These are phyloP conservation scores for Nannochloropsis gaditana DNA, from an alignment of 108 stramenopile species.

Conservation along the genomic window DNA sequence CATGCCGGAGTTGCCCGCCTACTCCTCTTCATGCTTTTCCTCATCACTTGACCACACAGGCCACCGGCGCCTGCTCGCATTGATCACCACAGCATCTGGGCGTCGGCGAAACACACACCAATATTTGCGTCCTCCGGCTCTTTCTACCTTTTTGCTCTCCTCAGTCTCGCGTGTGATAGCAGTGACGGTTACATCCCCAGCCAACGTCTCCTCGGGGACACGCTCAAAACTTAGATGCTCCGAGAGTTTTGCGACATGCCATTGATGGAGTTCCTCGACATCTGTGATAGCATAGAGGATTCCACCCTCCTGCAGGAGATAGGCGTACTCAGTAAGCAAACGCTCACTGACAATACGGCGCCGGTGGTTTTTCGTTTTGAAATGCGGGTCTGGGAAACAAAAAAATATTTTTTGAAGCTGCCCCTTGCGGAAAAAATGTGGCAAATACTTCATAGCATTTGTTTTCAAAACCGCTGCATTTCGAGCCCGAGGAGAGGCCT, in stretches of 20 bases:
- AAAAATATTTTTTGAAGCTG: slow-evolving; percentile 81
- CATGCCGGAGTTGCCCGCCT: too few species aligned
- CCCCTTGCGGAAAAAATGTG: slow-evolving; percentile 59
- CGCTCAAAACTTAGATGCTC: slow-evolving; percentile 72
- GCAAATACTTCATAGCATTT: slow-evolving; percentile 84
- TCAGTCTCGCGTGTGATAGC: slow-evolving; percentile 84
- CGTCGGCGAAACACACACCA: slow-evolving; percentile 37
- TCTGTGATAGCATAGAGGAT: slow-evolving; percentile 89
- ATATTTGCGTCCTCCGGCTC: slow-evolving; percentile 41
- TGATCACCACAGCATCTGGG: not conserved
- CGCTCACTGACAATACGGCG: slow-evolving; percentile 70
- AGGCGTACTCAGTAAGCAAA: slow-evolving; percentile 85
- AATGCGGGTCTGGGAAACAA: slow-evolving; percentile 96
- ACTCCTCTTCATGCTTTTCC: slow-evolving; percentile 5
- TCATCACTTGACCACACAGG: not conserved
- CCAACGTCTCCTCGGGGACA: slow-evolving; percentile 58
- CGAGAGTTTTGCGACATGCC: slow-evolving; percentile 79
- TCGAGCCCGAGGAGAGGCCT: slow-evolving; percentile 65
- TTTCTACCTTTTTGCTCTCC: slow-evolving; percentile 87
- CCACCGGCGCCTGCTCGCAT: not conserved
- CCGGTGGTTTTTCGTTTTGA: slow-evolving; percentile 94
- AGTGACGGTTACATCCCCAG: slow-evolving; percentile 71
- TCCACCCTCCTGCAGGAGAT: slow-evolving; percentile 65
- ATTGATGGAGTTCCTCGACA: slow-evolving; percentile 86
- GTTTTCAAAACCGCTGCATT: slow-evolving; percentile 76